These are phyloP conservation scores for Rhodocollybia butyracea DNA, from an alignment of 768 basidiomycete genomes.

Conservation along the genomic window DNA sequence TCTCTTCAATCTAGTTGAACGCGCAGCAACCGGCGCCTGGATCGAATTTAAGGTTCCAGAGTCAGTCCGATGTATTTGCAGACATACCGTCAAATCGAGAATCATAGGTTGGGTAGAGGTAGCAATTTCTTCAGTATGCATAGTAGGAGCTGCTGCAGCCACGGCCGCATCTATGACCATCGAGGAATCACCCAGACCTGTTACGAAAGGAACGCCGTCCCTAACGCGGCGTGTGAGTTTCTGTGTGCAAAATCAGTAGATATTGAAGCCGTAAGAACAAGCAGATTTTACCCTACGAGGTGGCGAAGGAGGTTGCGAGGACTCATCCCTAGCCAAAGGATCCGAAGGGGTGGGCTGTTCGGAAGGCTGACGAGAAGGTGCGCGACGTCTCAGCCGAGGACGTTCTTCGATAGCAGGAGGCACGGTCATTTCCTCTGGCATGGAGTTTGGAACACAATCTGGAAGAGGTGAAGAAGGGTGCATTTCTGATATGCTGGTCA, in stretches of 20 bases:
- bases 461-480: conserved; percentile 38
- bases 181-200: conserved; percentile 45
- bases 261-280: neutral
- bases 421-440: conserved; percentile 47
- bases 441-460: conserved; percentile 49
- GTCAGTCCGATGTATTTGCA: conserved; percentile 19
- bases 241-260: conserved; percentile 21
- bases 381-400: neutral
- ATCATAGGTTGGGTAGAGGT: conserved; percentile 10
- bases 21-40: conserved; percentile 39
- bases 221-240: conserved; percentile 41
- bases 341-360: conserved; percentile 24
- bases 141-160: conserved; percentile 13
- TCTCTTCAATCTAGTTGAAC: conserved; percentile 50
- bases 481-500: conserved; percentile 6
- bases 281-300: conserved; percentile 29
- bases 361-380: conserved; percentile 36
- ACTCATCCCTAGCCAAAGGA: neutral
- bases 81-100: neutral
- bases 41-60: neutral
- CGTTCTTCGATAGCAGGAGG: conserved; percentile 22
- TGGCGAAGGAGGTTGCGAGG: conserved; percentile 13
- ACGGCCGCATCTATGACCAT: conserved; percentile 31
- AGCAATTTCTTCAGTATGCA: conserved; percentile 14
- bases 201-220: conserved; percentile 31